phyloP scores from a whole-genome alignment of 768 basidiomycete species.

The Leucosporidium yakuticum region DNA sequence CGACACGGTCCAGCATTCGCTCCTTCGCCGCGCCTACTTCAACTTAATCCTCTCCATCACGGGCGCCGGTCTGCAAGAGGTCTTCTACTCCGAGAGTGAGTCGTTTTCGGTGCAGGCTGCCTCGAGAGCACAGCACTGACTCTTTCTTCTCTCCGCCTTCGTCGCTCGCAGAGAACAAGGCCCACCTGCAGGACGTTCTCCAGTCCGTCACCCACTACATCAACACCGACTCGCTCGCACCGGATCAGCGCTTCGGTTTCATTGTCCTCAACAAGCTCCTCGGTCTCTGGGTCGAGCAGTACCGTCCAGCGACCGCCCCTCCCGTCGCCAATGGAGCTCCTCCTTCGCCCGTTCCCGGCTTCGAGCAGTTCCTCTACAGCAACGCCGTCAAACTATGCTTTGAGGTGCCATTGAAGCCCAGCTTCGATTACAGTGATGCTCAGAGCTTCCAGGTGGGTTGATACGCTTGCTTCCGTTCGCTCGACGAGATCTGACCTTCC shows the following conservation, averaged over 20 bases:
- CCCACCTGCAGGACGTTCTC: slow-evolving; percentile 61
- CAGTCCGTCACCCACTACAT: slow-evolving; percentile 66
- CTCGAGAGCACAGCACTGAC: slow-evolving; percentile 9
- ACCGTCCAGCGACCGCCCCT: slow-evolving; percentile 47
- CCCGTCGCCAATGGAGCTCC: slow-evolving; percentile 45
- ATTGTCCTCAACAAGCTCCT: slow-evolving; percentile 56
- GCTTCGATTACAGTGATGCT: slow-evolving; percentile 83
- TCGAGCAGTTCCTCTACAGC: slow-evolving; percentile 86
- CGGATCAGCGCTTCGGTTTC: slow-evolving; percentile 71
- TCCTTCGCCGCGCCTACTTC: slow-evolving; percentile 85
- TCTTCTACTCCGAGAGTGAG: slow-evolving; percentile 83
- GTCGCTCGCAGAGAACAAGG: slow-evolving; percentile 54
- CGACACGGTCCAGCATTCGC: slow-evolving; percentile 66
- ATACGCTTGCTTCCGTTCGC: background rate
- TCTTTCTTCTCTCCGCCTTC: slow-evolving; percentile 38
- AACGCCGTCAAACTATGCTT: slow-evolving; percentile 75
- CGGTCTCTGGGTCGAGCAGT: slow-evolving; percentile 44
- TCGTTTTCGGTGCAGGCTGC: slow-evolving; percentile 21
- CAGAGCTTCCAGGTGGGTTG: slow-evolving; percentile 69
- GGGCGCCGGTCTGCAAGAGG: slow-evolving; percentile 67
- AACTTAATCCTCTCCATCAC: slow-evolving; percentile 72
- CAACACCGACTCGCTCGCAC: slow-evolving; percentile 67
- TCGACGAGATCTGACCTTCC: background rate
- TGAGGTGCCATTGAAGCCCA: slow-evolving; percentile 65
- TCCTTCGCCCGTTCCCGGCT: slow-evolving; percentile 62